These are phyloP conservation scores for Fulvia fulva DNA, from an alignment of 2,329 filamentous ascomycete genomes.

Conservation along the genomic window DNA sequence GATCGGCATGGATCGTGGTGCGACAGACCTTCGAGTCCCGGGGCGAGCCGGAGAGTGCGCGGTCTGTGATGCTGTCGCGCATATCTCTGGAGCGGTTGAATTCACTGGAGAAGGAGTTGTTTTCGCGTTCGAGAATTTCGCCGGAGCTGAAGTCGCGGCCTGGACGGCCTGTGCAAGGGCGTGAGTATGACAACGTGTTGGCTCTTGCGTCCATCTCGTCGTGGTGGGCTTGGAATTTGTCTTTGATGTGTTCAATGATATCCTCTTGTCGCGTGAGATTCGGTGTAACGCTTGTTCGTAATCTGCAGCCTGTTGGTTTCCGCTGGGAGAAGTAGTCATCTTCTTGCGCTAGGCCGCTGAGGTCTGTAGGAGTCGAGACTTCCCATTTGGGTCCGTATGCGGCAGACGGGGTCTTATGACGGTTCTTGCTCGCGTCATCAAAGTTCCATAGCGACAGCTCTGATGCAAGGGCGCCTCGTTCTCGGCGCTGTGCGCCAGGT, in stretches of 20 bases:
- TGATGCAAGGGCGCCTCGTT: neutral
- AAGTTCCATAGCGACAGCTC: neutral
- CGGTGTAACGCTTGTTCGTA: neutral
- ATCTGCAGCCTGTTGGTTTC: neutral
- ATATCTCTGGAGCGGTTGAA: neutral
- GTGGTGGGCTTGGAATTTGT: neutral
- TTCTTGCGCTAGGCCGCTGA: neutral
- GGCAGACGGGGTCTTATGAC: neutral
- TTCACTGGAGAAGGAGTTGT: neutral
- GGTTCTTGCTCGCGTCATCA: neutral
- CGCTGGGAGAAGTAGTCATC: neutral
- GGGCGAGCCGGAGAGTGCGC: neutral
- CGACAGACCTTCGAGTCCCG: neutral
- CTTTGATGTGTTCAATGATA: neutral
- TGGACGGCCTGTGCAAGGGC: neutral
- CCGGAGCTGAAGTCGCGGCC: neutral
- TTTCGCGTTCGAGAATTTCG: neutral
- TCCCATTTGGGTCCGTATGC: neutral
- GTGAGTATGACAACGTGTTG: neutral
- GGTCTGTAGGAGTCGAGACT: neutral
- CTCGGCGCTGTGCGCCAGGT: neutral
- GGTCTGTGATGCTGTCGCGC: neutral
- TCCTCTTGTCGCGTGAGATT: neutral
- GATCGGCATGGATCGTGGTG: neutral
- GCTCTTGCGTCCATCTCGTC: neutral